Evolutionary conservation across 176 grass and related monocot species (phyloP).

Genomic region (Stipa capillata): DNA sequence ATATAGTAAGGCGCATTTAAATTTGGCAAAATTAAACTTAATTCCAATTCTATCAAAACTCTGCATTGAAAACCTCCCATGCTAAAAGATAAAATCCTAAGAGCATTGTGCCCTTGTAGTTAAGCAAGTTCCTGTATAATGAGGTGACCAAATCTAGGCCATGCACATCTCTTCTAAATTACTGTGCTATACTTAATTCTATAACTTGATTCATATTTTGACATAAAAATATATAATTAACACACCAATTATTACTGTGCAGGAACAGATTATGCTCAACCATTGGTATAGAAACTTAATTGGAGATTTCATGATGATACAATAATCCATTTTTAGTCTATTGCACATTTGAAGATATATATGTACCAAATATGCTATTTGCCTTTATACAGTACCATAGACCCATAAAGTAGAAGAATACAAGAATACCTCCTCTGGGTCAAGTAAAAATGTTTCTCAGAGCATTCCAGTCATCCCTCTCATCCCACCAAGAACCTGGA

Average conservation of each 20-base stretch:
- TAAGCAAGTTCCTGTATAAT: background rate
- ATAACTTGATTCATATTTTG: background rate
- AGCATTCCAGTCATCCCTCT: slow-evolving; percentile 96
- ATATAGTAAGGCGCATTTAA: background rate
- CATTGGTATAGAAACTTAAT: background rate
- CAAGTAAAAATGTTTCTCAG: slow-evolving; percentile 98
- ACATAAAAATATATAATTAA: background rate
- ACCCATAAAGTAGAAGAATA: background rate
- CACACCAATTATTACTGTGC: background rate
- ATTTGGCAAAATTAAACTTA: slow-evolving; percentile 11
- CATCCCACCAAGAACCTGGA: slow-evolving; percentile 97
- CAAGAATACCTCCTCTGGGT: slow-evolving; percentile 85
- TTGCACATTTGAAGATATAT: background rate
- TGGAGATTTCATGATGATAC: background rate
- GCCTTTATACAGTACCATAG: background rate
- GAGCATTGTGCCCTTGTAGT: background rate
- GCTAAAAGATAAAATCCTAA: background rate
- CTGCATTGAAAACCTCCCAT: background rate
- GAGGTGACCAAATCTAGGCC: background rate
- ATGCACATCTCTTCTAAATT: background rate
- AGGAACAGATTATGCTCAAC: background rate
- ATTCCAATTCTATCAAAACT: background rate
- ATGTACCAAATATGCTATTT: background rate
- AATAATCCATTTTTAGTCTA: background rate
- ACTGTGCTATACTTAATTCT: background rate